These are phyloP conservation scores for Xerocomus brunneocitrinus DNA, from an alignment of 768 basidiomycete species.

Conservation along the genomic window DNA sequence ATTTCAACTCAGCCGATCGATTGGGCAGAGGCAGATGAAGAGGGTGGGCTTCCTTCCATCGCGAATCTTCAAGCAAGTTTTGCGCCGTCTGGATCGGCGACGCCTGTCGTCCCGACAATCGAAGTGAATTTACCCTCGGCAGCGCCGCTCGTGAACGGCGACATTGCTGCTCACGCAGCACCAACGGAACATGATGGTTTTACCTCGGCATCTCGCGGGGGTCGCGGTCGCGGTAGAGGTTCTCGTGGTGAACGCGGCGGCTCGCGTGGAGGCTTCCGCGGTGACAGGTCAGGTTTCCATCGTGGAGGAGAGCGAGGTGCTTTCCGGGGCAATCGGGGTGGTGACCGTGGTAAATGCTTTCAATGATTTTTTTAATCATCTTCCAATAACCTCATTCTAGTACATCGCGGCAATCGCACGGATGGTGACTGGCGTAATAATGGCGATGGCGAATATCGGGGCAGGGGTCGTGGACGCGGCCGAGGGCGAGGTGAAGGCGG, in stretches of 20 bases:
- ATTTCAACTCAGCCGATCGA: slow-evolving; percentile 47
- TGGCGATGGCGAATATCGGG: slow-evolving; percentile 37
- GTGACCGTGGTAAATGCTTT: slow-evolving; percentile 20
- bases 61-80: slow-evolving; percentile 73
- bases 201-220: slow-evolving; percentile 40
- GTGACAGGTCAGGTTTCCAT: slow-evolving; percentile 32
- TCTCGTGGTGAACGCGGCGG: slow-evolving; percentile 40
- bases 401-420: slow-evolving; percentile 16
- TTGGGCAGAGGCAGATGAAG: slow-evolving; percentile 78
- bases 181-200: slow-evolving; percentile 61
- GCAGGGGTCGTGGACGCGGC: slow-evolving; percentile 42
- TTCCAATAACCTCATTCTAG: slow-evolving; percentile 4
- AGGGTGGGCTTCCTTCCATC: slow-evolving; percentile 72
- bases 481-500: slow-evolving; percentile 41
- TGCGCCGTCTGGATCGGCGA: slow-evolving; percentile 67
- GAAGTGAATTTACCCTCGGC: slow-evolving; percentile 31
- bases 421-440: slow-evolving; percentile 49
- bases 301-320: slow-evolving; percentile 36
- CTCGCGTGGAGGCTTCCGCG: slow-evolving; percentile 40
- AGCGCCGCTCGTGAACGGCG: slow-evolving; percentile 18
- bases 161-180: slow-evolving; percentile 20
- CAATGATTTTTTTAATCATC: not conserved
- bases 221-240: slow-evolving; percentile 45
- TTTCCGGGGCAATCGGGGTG: slow-evolving; percentile 32
- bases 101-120: slow-evolving; percentile 41